Evolutionary conservation across 2,329 filamentous ascomycete genomes (phyloP).

Genomic region (Aspergillus amoenus): DNA sequence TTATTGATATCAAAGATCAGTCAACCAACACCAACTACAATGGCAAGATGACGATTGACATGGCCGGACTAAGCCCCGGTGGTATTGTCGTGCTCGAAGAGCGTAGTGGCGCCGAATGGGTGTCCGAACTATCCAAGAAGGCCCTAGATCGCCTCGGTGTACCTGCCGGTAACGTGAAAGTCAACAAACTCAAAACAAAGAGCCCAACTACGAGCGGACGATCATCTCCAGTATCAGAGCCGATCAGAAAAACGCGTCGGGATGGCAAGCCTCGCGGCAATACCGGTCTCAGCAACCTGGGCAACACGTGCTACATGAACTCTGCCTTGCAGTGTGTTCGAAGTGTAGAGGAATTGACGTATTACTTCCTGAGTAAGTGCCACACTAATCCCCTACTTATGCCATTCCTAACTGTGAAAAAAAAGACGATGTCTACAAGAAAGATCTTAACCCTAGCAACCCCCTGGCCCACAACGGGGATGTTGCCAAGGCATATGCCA

Average conservation of each 20-base stretch:
- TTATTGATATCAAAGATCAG: slow-evolving; percentile 64
- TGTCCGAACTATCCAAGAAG: slow-evolving; percentile 49
- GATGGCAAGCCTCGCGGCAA: slow-evolving; percentile 71
- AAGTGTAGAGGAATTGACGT: slow-evolving; percentile 87
- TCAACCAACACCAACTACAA: slow-evolving; percentile 77
- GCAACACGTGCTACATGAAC: slow-evolving; percentile 99
- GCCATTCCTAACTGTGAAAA: slow-evolving; percentile 15
- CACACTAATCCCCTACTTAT: neutral
- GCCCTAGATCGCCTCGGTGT: slow-evolving; percentile 53
- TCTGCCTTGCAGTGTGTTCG: slow-evolving; percentile 92
- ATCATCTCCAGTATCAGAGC: slow-evolving; percentile 65
- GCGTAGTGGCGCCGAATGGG: slow-evolving; percentile 59
- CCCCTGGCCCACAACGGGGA: slow-evolving; percentile 80
- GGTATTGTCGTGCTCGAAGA: slow-evolving; percentile 84
- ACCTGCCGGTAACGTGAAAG: slow-evolving; percentile 36
- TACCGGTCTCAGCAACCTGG: slow-evolving; percentile 83
- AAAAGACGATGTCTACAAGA: slow-evolving; percentile 64
- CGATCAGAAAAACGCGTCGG: slow-evolving; percentile 69
- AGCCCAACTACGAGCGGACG: slow-evolving; percentile 57
- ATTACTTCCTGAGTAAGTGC: slow-evolving; percentile 71
- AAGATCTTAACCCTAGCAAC: slow-evolving; percentile 82
- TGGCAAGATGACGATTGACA: slow-evolving; percentile 64
- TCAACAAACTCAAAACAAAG: slow-evolving; percentile 39
- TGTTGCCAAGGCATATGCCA: slow-evolving; percentile 81
- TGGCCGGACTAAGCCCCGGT: slow-evolving; percentile 68